phyloP scores from a whole-genome alignment of 2,329 filamentous ascomycete species.

The Leptographium flavum region DNA sequence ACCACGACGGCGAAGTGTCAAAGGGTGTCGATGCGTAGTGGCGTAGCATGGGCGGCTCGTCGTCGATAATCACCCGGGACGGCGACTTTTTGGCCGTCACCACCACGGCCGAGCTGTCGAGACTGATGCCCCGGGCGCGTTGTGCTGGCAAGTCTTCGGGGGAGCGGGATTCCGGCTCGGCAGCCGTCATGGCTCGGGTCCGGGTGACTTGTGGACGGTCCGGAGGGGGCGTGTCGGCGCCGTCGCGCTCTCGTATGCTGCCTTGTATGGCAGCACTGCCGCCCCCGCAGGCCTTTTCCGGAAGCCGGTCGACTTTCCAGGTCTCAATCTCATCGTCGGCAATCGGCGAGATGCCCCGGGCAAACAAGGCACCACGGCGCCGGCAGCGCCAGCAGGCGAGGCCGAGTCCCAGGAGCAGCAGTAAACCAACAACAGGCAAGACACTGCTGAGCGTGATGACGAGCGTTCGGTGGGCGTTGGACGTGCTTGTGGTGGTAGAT shows the following conservation, averaged over 20 bases:
- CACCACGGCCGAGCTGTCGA: conserved; percentile 2
- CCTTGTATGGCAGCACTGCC: background rate
- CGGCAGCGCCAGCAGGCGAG: conserved; percentile 20
- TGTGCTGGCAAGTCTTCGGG: background rate
- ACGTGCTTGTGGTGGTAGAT: background rate
- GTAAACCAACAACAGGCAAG: conserved; percentile 29
- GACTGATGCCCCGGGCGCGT: background rate
- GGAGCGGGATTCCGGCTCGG: background rate
- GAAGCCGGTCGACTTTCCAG: conserved; percentile 33
- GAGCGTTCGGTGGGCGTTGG: conserved; percentile 19
- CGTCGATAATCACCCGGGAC: conserved; percentile 40
- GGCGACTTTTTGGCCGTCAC: conserved; percentile 20
- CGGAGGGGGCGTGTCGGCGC: background rate
- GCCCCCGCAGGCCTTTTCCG: conserved; percentile 15
- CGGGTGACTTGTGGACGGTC: background rate
- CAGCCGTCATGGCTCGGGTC: background rate
- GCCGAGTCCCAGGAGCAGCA: conserved; percentile 25
- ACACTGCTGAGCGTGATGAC: conserved; percentile 37
- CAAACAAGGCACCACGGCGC: conserved; percentile 27
- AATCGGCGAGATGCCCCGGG: conserved; percentile 45
- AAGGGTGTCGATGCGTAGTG: background rate
- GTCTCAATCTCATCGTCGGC: conserved; percentile 52
- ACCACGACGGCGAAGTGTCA: background rate
- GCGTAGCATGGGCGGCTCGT: conserved; percentile 12
- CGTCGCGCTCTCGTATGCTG: background rate